Evolutionary conservation across 768 basidiomycete genomes (phyloP), one percentile per base, ranked within the genome.

Genomic region (Nevesoporus exiguus): DNA sequence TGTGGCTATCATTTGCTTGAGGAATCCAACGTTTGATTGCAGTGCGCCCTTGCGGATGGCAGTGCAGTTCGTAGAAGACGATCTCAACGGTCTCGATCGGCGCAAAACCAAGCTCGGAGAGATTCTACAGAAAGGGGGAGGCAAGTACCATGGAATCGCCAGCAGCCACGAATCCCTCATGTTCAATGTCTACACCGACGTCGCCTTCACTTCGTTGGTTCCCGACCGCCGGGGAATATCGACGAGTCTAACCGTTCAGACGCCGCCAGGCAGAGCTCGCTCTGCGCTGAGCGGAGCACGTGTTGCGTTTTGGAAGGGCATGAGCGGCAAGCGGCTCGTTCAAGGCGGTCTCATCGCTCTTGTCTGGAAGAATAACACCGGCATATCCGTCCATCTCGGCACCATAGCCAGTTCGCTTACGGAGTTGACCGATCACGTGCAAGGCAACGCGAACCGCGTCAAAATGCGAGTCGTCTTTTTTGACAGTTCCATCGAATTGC

Each of bases 291-390:
- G 71, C 3, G 62, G 62, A 22, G 70, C 64, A 15, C 79, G 87
- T 8, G 71, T 61, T 1, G 68, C 71, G 5, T 89, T 78, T 64
- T 90, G 87, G 88, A 78, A 87, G 59, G 75, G 76, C 7, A 75
- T 77, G 66, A 74, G 78, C 24, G 76, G 81, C 7, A 84, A 84
- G 53, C 75, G 84, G 0, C 76, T 90, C 10, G 74, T 79, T 47
- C 75, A 77, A 54, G 86, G 88, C 1, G 80, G 80, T 17, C 79
- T 90, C 17, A 75, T 90, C 15, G 86, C 80, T 7, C 76, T 88
- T 7, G 66, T 86, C 14, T 81, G 80, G 76, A 64, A 74, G 46
- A 67, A 62, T 0, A 59, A 58, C 52, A 44, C 47, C 2, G 55
- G 62, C 3, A 62, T 74, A 7, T 65, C 74, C n/a, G 75, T 83